Percentiles rank a stretch among this genome's conserved stretches.
These are phyloP conservation scores for Themeda triandra DNA, from an alignment of 176 grass and related monocot species.

Conservation along the genomic window DNA sequence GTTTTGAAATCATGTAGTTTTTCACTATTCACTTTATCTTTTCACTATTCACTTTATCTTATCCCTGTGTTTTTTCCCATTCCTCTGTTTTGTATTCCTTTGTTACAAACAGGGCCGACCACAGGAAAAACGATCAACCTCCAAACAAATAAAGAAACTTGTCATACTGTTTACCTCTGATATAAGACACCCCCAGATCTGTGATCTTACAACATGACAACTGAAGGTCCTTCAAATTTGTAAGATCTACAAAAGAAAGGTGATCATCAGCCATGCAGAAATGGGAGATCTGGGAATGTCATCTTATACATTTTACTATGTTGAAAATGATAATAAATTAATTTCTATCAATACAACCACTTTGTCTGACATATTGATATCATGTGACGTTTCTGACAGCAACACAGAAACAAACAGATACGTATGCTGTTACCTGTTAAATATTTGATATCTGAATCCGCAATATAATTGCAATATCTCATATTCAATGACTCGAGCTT, in stretches of 20 bases:
- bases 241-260: constrained; percentile 55
- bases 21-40: too few species aligned
- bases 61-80: too few species aligned
- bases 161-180: constrained; percentile 56
- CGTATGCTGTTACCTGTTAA: constrained; percentile 71
- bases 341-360: not conserved
- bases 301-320: not conserved
- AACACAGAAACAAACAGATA: constrained; percentile 9
- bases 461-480: constrained; percentile 72
- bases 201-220: constrained; percentile 79
- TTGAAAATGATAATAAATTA: constrained; percentile 21
- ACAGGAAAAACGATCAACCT: constrained; percentile 16
- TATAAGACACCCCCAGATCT: constrained; percentile 74
- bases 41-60: too few species aligned
- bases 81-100: too few species aligned
- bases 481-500: constrained; percentile 89
- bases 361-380: not conserved
- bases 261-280: constrained; percentile 2
- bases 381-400: not conserved
- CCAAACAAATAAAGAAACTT: not conserved
- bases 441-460: constrained; percentile 70
- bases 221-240: constrained; percentile 79
- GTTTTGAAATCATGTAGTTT: too few species aligned
- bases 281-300: not conserved
- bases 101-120: too few species aligned